These are phyloP conservation scores for Penicillium maclennaniae DNA, from an alignment of 495 filamentous ascomycete species.

Conservation along the genomic window DNA sequence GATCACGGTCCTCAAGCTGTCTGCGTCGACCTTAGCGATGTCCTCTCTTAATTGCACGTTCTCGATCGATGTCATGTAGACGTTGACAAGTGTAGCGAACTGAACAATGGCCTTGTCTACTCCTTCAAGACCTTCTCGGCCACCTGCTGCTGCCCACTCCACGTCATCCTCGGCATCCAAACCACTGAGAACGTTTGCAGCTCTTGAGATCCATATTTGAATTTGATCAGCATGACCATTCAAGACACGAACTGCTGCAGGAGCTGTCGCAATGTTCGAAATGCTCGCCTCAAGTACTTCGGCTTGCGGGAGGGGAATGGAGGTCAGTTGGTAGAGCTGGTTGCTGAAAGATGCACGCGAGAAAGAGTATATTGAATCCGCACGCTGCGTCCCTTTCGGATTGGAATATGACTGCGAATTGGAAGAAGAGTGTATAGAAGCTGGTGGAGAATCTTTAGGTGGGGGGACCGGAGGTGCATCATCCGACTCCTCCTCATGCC, in stretches of 20 bases:
- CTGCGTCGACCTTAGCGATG: conserved; percentile 61
- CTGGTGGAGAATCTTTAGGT: conserved; percentile 34
- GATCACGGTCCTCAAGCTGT: conserved; percentile 67
- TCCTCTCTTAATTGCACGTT: conserved; percentile 78
- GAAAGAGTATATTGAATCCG: conserved; percentile 82
- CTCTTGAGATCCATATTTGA: conserved; percentile 84
- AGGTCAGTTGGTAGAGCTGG: conserved; percentile 83
- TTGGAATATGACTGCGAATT: conserved; percentile 52
- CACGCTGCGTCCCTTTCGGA: conserved; percentile 46
- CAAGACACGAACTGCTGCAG: conserved; percentile 70
- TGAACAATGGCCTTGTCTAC: conserved; percentile 80
- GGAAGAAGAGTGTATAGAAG: conserved; percentile 37
- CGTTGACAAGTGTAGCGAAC: conserved; percentile 82
- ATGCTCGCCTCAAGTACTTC: conserved; percentile 74
- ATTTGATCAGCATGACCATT: conserved; percentile 85
- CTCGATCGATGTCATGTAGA: conserved; percentile 89
- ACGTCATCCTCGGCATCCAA: conserved; percentile 93
- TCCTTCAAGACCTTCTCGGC: conserved; percentile 81
- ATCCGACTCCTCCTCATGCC: conserved; percentile 30
- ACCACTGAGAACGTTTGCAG: conserved; percentile 76
- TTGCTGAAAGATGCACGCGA: conserved; percentile 86
- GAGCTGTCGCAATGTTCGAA: conserved; percentile 73
- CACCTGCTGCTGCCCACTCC: conserved; percentile 93
- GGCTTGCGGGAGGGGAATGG: conserved; percentile 80
- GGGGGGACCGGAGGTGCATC: conserved; percentile 34